phyloP scores from a whole-genome alignment of 148 eudicot species.

The Vaccinium corymbosum region DNA sequence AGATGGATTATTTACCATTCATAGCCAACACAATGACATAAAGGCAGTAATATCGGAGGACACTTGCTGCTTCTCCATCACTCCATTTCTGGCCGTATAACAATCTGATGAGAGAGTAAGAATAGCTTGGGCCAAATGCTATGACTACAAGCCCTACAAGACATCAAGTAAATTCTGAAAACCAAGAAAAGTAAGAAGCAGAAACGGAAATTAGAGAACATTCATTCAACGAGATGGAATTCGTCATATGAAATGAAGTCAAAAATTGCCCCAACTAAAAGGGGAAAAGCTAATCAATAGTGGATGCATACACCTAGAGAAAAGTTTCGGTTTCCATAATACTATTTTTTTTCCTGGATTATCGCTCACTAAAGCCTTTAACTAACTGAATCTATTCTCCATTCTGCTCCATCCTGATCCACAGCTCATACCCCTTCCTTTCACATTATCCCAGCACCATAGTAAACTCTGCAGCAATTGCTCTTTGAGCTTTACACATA shows the following conservation, averaged over 20 bases:
- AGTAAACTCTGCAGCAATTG: background rate
- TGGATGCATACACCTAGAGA: background rate
- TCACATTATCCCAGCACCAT: background rate
- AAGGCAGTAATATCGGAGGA: slow-evolving; percentile 75
- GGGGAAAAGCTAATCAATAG: background rate
- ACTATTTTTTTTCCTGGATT: too few species aligned
- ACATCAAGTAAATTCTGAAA: background rate
- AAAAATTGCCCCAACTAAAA: background rate
- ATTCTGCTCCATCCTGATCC: background rate
- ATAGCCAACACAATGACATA: slow-evolving; percentile 79
- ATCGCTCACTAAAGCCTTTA: background rate
- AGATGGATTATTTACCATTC: slow-evolving; percentile 56
- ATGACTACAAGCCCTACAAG: slow-evolving; percentile 67
- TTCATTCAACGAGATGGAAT: background rate
- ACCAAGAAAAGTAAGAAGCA: slow-evolving; percentile 5
- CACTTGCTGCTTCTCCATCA: slow-evolving; percentile 97
- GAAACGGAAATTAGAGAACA: slow-evolving; percentile 7
- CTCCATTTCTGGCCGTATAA: slow-evolving; percentile 94
- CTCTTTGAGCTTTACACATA: background rate
- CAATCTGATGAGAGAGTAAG: slow-evolving; percentile 85
- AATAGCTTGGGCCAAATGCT: slow-evolving; percentile 97
- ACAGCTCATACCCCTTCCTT: background rate
- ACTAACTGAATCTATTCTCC: background rate
- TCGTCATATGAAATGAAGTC: slow-evolving; percentile 7
- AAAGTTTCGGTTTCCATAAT: background rate